Conservation (phyloP, 2,329 filamentous ascomycete species). For the Scytalidium sp. region DNA sequence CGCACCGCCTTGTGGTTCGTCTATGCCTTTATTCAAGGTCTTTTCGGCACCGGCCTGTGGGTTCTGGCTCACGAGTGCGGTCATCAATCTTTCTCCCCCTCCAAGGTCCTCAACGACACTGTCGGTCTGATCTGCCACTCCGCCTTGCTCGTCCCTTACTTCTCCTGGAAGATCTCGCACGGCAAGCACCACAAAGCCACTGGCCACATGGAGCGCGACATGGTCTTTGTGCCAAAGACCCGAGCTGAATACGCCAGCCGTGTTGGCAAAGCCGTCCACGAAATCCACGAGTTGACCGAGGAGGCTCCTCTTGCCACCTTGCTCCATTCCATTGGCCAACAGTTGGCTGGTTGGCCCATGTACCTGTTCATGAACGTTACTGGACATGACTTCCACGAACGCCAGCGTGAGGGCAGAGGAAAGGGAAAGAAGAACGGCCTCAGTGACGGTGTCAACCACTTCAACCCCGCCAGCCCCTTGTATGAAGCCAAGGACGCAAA, state of each 20-base stretch:
- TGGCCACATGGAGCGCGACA: conserved; percentile 94
- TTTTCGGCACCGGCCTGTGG: conserved; percentile 93
- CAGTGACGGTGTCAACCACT: conserved; percentile 87
- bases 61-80: conserved; percentile 97
- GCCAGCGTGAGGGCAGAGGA: conserved; percentile 88
- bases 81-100: conserved; percentile 94
- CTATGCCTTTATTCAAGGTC: conserved; percentile 77
- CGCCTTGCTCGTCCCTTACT: conserved; percentile 87
- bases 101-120: conserved; percentile 83
- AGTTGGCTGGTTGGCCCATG: conserved; percentile 88
- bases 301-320: conserved; percentile 88
- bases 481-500: conserved; percentile 91
- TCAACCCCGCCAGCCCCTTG: conserved; percentile 80
- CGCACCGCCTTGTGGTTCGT: conserved; percentile 63
- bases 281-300: conserved; percentile 86
- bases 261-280: conserved; percentile 71
- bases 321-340: conserved; percentile 72
- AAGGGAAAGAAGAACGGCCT: conserved; percentile 86
- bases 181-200: conserved; percentile 99
- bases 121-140: conserved; percentile 93
- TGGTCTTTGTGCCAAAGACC: conserved; percentile 97
- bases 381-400: conserved; percentile 91
- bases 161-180: conserved; percentile 99
- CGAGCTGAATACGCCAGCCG: conserved; percentile 76
- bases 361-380: conserved; percentile 92